phyloP scores from a whole-genome alignment of 495 filamentous ascomycete species.

The Glutinoglossum americanum region DNA sequence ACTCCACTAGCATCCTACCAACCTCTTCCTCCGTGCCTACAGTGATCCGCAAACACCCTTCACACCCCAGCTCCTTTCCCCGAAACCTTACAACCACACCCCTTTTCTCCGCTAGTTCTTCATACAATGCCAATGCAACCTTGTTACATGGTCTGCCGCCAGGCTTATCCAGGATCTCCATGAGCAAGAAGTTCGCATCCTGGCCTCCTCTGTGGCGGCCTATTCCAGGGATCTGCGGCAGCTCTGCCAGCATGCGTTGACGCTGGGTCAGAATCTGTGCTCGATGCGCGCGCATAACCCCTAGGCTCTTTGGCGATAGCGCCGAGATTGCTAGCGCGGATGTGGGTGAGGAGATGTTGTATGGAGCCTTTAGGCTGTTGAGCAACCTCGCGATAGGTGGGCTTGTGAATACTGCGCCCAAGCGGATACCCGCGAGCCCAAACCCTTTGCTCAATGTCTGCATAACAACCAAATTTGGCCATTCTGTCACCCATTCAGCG shows the following conservation, averaged over 20 bases:
- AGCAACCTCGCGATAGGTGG: conserved; percentile 42
- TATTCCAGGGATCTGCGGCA: conserved; percentile 56
- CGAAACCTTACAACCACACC: conserved; percentile 87
- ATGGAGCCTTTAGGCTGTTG: conserved; percentile 86
- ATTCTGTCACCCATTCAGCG: conserved; percentile 82
- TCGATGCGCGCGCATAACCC: conserved; percentile 46
- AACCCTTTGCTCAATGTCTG: conserved; percentile 94
- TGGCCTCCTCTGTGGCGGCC: conserved; percentile 62
- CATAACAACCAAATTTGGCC: conserved; percentile 95
- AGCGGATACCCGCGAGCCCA: conserved; percentile 75
- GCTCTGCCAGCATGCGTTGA: conserved; percentile 45
- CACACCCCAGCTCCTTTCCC: conserved; percentile 75
- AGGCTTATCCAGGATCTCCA: conserved; percentile 57
- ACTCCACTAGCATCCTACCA: conserved; percentile 45
- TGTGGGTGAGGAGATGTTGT: conserved; percentile 77
- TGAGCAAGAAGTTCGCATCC: conserved; percentile 74
- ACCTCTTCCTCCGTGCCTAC: conserved; percentile 82
- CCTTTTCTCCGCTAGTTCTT: conserved; percentile 61
- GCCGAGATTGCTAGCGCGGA: conserved; percentile 59
- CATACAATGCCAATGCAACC: conserved; percentile 57
- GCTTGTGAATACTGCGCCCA: conserved; percentile 42
- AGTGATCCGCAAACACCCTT: conserved; percentile 76
- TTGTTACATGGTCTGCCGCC: conserved; percentile 55
- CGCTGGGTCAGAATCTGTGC: conserved; percentile 52
- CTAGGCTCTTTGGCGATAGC: conserved; percentile 38